Evolutionary conservation across 441 rosid genomes (phyloP).

Genomic region (Croton setiger): DNA sequence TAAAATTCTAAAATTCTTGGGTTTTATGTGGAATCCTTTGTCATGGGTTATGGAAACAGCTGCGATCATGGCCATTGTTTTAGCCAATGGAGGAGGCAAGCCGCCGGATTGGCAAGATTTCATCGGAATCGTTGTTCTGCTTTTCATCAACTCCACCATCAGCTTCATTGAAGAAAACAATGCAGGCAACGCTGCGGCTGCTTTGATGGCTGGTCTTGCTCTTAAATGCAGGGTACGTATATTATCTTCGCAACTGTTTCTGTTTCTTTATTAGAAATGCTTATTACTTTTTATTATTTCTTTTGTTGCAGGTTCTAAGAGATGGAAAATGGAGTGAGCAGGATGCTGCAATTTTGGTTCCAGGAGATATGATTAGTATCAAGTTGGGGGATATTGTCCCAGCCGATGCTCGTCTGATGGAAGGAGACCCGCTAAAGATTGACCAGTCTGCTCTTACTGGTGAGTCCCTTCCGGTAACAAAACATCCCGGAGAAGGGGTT

Average conservation of each 20-base stretch:
- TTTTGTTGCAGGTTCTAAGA: conserved; percentile 54
- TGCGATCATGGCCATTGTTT: conserved; percentile 86
- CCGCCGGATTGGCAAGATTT: conserved; percentile 94
- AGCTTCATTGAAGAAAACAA: conserved; percentile 90
- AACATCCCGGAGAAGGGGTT: conserved; percentile 57
- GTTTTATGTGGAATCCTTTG: conserved; percentile 96
- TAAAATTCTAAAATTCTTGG: conserved; percentile 76
- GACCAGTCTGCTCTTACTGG: conserved; percentile 94
- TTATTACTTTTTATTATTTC: background rate
- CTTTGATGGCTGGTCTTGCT: conserved; percentile 97
- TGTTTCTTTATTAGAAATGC: too few relatives aligned
- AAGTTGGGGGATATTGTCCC: conserved; percentile 91
- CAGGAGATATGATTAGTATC: conserved; percentile 86
- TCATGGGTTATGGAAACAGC: conserved; percentile 99
- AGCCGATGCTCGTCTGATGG: conserved; percentile 88
- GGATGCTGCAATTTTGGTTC: conserved; percentile 82
- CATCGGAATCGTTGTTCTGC: conserved; percentile 65
- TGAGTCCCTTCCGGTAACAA: conserved; percentile 82
- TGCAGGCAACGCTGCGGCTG: conserved; percentile 95
- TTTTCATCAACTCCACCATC: conserved; percentile 83
- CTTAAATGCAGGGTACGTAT: conserved; percentile 69
- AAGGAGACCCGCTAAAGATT: conserved; percentile 89
- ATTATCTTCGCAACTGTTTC: too few relatives aligned
- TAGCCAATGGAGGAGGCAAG: conserved; percentile 93
- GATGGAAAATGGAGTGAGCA: conserved; percentile 84